Evolutionary conservation across 2,329 filamentous ascomycete species (phyloP).

Genomic region (Colletotrichum sp.): DNA sequence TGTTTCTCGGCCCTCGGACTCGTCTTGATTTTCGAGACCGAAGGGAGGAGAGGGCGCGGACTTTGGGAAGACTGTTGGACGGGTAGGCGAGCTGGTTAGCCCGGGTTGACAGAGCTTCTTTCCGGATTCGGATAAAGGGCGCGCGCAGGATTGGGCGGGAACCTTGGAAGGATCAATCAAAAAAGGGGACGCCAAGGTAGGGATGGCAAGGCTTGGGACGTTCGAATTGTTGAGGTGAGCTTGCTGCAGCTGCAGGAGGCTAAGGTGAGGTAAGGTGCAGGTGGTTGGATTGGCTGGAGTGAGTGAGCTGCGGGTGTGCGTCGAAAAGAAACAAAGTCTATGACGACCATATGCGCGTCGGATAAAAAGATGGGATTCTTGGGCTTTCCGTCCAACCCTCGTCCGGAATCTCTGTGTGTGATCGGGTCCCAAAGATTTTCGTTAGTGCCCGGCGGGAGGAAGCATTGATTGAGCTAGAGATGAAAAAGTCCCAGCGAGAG

Average conservation of each 20-base stretch:
- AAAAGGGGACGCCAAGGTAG: background rate
- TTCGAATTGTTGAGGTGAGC: background rate
- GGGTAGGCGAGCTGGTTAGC: background rate
- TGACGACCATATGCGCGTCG: conserved; percentile 17
- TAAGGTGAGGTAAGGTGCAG: background rate
- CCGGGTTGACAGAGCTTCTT: conserved; percentile 8
- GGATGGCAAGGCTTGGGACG: background rate
- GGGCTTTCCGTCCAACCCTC: background rate
- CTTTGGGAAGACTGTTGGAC: background rate
- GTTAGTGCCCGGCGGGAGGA: background rate
- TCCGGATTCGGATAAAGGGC: conserved; percentile 1
- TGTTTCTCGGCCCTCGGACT: conserved; percentile 6
- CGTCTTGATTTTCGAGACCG: background rate
- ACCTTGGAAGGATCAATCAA: background rate
- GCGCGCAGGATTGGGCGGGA: background rate
- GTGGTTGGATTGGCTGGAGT: background rate
- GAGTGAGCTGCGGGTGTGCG: background rate
- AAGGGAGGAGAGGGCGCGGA: background rate
- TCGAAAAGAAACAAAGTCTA: conserved; percentile 1
- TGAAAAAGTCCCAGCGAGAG: background rate
- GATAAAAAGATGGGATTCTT: conserved; percentile 5
- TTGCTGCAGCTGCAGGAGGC: background rate
- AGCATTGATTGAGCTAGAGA: background rate
- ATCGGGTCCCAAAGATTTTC: background rate
- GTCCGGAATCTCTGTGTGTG: background rate